These are phyloP conservation scores for Torulaspora globosa DNA, from an alignment of 1,139 yeast genomes.

Conservation along the genomic window DNA sequence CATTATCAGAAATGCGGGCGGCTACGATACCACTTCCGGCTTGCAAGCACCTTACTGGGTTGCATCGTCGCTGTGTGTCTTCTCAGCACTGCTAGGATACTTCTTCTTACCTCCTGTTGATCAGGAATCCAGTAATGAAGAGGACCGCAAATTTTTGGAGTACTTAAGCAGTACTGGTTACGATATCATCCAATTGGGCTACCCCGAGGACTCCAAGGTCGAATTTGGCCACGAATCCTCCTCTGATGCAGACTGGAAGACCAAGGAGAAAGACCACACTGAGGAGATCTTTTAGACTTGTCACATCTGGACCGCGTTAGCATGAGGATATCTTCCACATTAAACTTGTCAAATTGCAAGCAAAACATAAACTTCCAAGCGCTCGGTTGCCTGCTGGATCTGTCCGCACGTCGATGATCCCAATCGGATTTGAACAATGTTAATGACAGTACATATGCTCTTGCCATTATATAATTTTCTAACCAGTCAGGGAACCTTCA, in stretches of 20 bases:
- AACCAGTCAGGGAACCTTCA: not conserved
- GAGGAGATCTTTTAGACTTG: conserved; percentile 4
- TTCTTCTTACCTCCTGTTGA: conserved; percentile 76
- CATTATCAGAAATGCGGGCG: conserved; percentile 54
- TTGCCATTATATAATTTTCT: too few relatives aligned
- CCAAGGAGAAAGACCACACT: conserved; percentile 6
- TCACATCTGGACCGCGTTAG: too few relatives aligned
- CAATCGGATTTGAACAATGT: not conserved
- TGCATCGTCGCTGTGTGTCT: conserved; percentile 68
- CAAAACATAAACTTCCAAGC: too few relatives aligned
- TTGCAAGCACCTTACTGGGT: conserved; percentile 78
- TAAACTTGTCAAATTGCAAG: too few relatives aligned
- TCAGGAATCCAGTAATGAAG: conserved; percentile 75
- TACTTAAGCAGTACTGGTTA: conserved; percentile 60
- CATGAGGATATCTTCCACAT: not conserved
- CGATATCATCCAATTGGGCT: conserved; percentile 44
- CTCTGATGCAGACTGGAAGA: conserved; percentile 4
- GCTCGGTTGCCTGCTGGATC: too few relatives aligned
- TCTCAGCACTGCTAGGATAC: conserved; percentile 65
- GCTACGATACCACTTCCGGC: conserved; percentile 45
- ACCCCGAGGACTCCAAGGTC: conserved; percentile 3
- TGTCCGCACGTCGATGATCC: too few relatives aligned
- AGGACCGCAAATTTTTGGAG: conserved; percentile 65
- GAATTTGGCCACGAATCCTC: conserved; percentile 6
- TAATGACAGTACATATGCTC: not conserved